Base-by-base conservation (phyloP, 345 rosid genomes). In the Linum lewisii region DNA sequence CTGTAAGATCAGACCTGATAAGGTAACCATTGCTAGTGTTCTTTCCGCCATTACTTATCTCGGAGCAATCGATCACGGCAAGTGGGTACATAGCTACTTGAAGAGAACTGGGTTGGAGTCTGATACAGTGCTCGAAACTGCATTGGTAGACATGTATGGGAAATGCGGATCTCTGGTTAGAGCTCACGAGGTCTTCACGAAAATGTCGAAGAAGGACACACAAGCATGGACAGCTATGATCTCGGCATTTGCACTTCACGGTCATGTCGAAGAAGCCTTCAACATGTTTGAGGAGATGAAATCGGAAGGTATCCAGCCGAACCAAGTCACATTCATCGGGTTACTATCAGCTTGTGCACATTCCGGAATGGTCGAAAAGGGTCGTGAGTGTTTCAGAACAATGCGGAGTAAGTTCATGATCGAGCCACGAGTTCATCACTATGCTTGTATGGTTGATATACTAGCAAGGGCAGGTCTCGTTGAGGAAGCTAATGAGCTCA, bases 141-240 rank as follows among this genome's bases (percentile, higher is more conserved):
- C 87, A 55, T 69, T 82, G 73, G 72, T 82, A 57, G 79, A 75
- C 61, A 79, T 82, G 87, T 82, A 82, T 14, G 75, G 76, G 0
- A 82, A 82, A 66, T 60, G 59, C 1, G 76, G 84, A 56, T 56
- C 66, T 64, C 53, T 82, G 54, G 68, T 52, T 18, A 73, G 65
- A n/a, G 73, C 84, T 0, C 21, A 55, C 21, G 63, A 65, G 65
- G 42, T 75, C 45, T 82, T 79, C 54, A 45, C 58, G 25, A 34
- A 63, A 38, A 69, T 79, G 68, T 77, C 81, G 51, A 51, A 45
- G 24, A 34, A 79, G 77, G 67, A 75, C 63, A 19, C 19, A 75
- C 64, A 23, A 66, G 63, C 87, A 77, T 82, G 75, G 79, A 77
- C 87, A 7, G 79, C 74, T 52, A 77, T 79, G 80, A 73, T 82